A percentile compares a stretch with the other conserved stretches of the same genome.
These are phyloP conservation scores for Calendula officinalis DNA, from an alignment of 129 eudicot species.

Conservation along the genomic window DNA sequence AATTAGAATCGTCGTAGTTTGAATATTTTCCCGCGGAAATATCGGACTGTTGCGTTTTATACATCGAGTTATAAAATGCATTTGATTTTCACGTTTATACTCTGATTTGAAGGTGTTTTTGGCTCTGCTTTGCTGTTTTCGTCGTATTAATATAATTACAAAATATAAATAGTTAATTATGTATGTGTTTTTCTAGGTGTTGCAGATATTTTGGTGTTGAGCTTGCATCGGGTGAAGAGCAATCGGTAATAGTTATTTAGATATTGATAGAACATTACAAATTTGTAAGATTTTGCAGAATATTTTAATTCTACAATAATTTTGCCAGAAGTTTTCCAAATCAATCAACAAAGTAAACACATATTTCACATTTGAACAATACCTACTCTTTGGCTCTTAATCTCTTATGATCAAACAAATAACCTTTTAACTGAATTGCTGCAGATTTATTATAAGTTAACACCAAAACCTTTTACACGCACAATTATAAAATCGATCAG, in stretches of 20 bases:
- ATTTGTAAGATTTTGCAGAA: background rate
- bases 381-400: too few species aligned
- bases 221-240: constrained; percentile 8
- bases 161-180: background rate
- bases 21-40: constrained; percentile 21
- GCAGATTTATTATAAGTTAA: background rate
- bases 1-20: background rate
- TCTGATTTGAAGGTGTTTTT: background rate
- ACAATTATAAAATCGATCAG: too few species aligned
- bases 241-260: background rate
- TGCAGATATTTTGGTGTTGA: background rate
- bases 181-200: constrained; percentile 5
- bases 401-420: background rate
- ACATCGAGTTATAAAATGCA: background rate
- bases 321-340: too few species aligned
- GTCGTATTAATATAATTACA: background rate
- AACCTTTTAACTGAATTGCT: background rate
- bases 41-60: background rate
- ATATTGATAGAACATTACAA: background rate
- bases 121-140: background rate
- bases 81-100: background rate
- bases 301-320: background rate
- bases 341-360: background rate
- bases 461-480: background rate
- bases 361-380: too few species aligned